These are phyloP conservation scores for Arthrobotrys iridis DNA, from an alignment of 2,329 filamentous ascomycete genomes.

Conservation along the genomic window DNA sequence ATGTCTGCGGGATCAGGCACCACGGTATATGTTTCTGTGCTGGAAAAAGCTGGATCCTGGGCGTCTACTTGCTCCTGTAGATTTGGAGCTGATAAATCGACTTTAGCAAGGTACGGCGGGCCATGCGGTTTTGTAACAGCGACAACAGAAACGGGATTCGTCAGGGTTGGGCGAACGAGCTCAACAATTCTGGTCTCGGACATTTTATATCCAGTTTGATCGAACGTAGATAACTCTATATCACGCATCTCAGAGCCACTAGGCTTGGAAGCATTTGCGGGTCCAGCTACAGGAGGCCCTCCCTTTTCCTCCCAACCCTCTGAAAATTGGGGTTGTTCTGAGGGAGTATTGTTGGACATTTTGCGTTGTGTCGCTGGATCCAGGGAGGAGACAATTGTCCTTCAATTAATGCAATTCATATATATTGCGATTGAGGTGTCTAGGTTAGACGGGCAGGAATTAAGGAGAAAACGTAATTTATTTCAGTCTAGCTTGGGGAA, in stretches of 20 bases:
- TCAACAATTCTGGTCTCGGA: constrained; percentile 16
- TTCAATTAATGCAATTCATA: no score
- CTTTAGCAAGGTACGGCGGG: constrained; percentile 26
- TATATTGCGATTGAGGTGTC: no score
- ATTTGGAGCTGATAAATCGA: constrained; percentile 3
- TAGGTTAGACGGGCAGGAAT: no score
- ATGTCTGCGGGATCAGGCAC: neutral
- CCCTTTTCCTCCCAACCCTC: neutral
- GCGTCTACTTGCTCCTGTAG: constrained; percentile 15
- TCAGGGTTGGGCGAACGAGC: neutral
- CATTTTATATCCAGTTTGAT: neutral
- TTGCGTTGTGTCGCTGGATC: constrained; percentile 2
- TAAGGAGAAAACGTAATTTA: no score
- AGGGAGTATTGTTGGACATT: neutral
- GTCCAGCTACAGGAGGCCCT: neutral
- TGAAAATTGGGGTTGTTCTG: neutral
- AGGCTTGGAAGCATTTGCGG: neutral
- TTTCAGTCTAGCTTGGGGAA: neutral
- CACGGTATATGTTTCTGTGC: no score
- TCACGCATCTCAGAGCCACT: neutral
- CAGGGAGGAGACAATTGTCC: no score
- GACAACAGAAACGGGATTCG: constrained; percentile 10
- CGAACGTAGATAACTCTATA: neutral
- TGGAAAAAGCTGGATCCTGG: neutral
- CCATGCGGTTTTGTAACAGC: constrained; percentile 21